Conservation (phyloP, 1,284 basidiomycete species). For the Mrakiaceae sp. region DNA sequence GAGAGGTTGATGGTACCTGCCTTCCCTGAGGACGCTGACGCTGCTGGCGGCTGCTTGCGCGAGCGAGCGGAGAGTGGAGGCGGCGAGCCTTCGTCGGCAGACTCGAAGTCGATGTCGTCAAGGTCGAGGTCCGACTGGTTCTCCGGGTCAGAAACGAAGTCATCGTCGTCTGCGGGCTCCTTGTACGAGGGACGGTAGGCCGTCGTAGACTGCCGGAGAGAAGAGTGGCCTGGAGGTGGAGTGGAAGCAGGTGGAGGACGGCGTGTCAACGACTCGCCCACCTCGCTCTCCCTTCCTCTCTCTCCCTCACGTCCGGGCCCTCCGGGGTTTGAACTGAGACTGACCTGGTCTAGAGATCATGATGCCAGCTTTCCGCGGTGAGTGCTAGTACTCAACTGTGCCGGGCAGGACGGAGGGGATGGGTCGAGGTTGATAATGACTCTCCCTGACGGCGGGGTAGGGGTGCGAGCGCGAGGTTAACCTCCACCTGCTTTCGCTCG, state of each 20-base stretch:
- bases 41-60: neutral
- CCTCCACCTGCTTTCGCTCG: slow-evolving; percentile 6
- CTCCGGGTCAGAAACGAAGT: neutral
- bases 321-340: neutral
- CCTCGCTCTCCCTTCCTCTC: too few relatives aligned
- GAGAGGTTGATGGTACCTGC: slow-evolving; percentile 64
- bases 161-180: slow-evolving; percentile 1
- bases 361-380: too few relatives aligned
- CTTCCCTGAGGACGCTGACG: slow-evolving; percentile 52
- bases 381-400: too few relatives aligned
- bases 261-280: too few relatives aligned
- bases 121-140: slow-evolving; percentile 4
- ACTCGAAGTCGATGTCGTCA: slow-evolving; percentile 16
- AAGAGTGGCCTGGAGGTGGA: slow-evolving; percentile 10
- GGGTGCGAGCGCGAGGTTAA: neutral
- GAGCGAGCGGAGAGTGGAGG: slow-evolving; percentile 2
- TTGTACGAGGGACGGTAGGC: neutral
- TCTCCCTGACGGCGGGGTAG: neutral
- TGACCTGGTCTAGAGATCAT: slow-evolving; percentile 6
- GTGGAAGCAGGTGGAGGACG: neutral
- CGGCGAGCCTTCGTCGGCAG: neutral
- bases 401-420: neutral
- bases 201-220: slow-evolving; percentile 13
- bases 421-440: neutral
- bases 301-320: too few relatives aligned